These are phyloP conservation scores for Solanum hybrid DNA, from an alignment of 305 asterid genomes.

Conservation along the genomic window DNA sequence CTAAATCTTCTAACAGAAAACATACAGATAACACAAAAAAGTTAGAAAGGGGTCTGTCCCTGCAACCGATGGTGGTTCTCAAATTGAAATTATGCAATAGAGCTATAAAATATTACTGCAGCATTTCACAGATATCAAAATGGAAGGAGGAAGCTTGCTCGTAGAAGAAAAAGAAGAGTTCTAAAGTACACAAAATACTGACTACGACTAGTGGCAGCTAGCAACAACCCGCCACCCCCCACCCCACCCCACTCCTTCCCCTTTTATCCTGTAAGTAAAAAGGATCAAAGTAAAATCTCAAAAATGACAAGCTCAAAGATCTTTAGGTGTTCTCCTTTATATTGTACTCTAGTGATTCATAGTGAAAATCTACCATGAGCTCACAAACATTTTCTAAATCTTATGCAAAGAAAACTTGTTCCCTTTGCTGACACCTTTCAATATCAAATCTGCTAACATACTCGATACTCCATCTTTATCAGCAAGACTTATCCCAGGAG, in stretches of 20 bases:
- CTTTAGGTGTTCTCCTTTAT: neutral
- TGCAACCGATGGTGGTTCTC: neutral
- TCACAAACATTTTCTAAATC: neutral
- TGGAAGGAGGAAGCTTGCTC: neutral
- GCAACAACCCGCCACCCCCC: neutral
- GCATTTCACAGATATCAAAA: neutral
- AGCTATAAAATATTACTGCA: neutral
- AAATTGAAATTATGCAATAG: neutral
- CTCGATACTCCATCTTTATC: neutral
- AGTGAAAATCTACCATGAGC: neutral
- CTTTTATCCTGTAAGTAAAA: neutral
- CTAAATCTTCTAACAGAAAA: neutral
- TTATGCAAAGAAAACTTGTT: neutral
- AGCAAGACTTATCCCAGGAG: neutral
- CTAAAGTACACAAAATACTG: neutral
- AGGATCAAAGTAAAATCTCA: neutral
- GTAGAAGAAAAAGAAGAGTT: neutral
- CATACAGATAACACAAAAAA: neutral
- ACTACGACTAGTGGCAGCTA: neutral
- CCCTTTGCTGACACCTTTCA: neutral
- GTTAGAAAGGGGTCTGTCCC: neutral
- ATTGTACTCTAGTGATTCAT: neutral
- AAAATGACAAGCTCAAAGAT: neutral
- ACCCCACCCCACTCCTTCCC: neutral
- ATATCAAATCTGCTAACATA: neutral